phyloP scores from a whole-genome alignment of 2,329 filamentous ascomycete genomes.

The Verticillium nonalfalfae region DNA sequence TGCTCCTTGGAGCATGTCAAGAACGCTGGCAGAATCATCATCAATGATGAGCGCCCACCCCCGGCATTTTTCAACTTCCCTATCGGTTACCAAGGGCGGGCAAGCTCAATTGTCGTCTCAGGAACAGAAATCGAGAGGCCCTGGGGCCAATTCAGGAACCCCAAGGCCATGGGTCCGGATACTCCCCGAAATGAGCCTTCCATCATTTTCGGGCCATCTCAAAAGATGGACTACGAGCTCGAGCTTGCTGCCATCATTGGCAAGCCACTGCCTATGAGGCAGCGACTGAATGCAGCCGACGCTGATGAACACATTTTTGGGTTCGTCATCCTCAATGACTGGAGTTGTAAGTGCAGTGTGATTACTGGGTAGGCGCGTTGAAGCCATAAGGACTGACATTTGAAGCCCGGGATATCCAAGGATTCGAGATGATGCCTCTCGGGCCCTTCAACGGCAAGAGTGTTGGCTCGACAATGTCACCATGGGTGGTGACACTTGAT shows the following conservation, averaged over 20 bases:
- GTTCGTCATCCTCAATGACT: slow-evolving; percentile 57
- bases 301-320: slow-evolving; percentile 57
- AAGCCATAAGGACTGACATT: slow-evolving; percentile 2
- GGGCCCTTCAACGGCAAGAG: slow-evolving; percentile 57
- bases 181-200: background rate
- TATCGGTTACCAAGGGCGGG: slow-evolving; percentile 47
- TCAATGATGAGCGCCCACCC: slow-evolving; percentile 29
- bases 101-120: slow-evolving; percentile 44
- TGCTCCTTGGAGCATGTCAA: slow-evolving; percentile 45
- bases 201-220: slow-evolving; percentile 21
- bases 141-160: slow-evolving; percentile 31
- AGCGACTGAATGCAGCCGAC: slow-evolving; percentile 32
- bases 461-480: slow-evolving; percentile 52
- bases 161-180: slow-evolving; percentile 7
- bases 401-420: slow-evolving; percentile 53
- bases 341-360: slow-evolving; percentile 36
- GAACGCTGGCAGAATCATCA: slow-evolving; percentile 38
- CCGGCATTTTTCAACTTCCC: slow-evolving; percentile 41
- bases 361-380: slow-evolving; percentile 11
- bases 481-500: slow-evolving; percentile 56
- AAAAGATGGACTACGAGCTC: slow-evolving; percentile 33
- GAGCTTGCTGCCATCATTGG: slow-evolving; percentile 39
- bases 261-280: slow-evolving; percentile 26
- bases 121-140: slow-evolving; percentile 41
- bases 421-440: slow-evolving; percentile 52